Evolutionary conservation across 2,329 filamentous ascomycete genomes (phyloP).

Genomic region (Camillea tinctor): DNA sequence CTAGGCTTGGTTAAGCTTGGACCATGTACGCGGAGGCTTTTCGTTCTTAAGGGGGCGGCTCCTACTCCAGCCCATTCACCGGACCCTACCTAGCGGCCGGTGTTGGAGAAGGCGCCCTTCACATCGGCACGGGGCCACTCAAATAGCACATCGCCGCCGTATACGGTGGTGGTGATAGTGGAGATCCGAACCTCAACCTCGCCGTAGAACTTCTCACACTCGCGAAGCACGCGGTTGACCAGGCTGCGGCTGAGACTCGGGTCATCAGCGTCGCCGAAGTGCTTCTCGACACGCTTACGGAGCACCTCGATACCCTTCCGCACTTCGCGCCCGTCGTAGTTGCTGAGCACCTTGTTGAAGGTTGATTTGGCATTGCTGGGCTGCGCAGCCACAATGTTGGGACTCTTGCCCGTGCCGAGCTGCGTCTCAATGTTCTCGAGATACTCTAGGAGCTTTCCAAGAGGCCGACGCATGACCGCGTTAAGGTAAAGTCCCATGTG

Average conservation of each 20-base stretch:
- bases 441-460: slow-evolving; percentile 89
- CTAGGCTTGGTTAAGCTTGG: background rate
- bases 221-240: slow-evolving; percentile 56
- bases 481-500: slow-evolving; percentile 86
- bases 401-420: slow-evolving; percentile 57
- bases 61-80: slow-evolving; percentile 20
- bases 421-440: slow-evolving; percentile 83
- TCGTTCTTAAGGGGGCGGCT: background rate
- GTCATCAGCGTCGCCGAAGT: slow-evolving; percentile 88
- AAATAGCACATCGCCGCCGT: slow-evolving; percentile 62
- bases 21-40: background rate
- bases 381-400: slow-evolving; percentile 68
- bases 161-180: slow-evolving; percentile 60
- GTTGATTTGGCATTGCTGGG: slow-evolving; percentile 78
- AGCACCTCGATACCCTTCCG: slow-evolving; percentile 87
- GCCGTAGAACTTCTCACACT: slow-evolving; percentile 63
- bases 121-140: slow-evolving; percentile 67
- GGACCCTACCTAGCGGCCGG: slow-evolving; percentile 32
- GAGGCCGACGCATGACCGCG: slow-evolving; percentile 81
- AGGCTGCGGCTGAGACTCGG: slow-evolving; percentile 60
- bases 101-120: slow-evolving; percentile 52
- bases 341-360: slow-evolving; percentile 82
- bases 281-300: slow-evolving; percentile 91
- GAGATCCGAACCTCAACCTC: slow-evolving; percentile 61
- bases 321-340: slow-evolving; percentile 81